Conservation (phyloP, 768 basidiomycete genomes). For the Leccinum disarticulatum region DNA sequence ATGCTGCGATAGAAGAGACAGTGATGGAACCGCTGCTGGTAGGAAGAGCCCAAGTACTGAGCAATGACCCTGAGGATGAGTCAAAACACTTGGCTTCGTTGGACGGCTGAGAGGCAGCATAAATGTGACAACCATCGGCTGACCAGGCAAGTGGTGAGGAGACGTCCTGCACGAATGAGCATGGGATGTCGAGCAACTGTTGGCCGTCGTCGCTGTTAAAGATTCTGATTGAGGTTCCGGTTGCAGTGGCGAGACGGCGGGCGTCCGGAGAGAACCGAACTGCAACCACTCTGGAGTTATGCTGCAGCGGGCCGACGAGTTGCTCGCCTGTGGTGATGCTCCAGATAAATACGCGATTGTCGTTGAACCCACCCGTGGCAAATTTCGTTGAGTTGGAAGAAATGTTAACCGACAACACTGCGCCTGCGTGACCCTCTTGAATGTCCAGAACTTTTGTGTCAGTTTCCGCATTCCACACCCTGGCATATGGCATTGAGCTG, state of each 20-base stretch:
- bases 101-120: background rate
- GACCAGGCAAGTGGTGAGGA: background rate
- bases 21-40: rapidly evolving
- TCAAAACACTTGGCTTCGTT: background rate
- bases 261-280: background rate
- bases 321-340: background rate
- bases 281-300: background rate
- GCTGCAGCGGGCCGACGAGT: background rate
- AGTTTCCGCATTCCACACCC: background rate
- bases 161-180: too few species aligned
- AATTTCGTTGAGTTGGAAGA: background rate
- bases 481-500: too few species aligned
- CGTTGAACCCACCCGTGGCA: background rate
- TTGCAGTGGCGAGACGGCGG: background rate
- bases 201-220: too few species aligned
- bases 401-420: background rate
- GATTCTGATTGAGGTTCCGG: too few species aligned
- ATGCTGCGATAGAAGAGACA: background rate
- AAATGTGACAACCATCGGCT: background rate
- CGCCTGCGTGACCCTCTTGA: background rate
- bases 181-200: too few species aligned
- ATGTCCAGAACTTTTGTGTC: background rate
- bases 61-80: background rate
- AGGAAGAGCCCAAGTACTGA: background rate
- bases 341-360: background rate